These are phyloP conservation scores for Plasmodium malariae DNA, from an alignment of 169 alveolate genomes.

Conservation along the genomic window DNA sequence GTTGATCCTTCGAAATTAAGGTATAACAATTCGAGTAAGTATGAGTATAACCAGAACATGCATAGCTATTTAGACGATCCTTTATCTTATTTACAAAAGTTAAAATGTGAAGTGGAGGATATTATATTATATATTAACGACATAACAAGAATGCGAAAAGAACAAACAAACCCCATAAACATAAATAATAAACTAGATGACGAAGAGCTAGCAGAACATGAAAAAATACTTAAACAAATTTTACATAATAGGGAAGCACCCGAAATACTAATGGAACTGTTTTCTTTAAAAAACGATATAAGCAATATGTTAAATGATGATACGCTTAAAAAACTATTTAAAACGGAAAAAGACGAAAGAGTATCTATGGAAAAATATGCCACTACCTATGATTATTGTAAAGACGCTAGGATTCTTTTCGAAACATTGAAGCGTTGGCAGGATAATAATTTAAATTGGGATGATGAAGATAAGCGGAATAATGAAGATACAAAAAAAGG, in stretches of 20 bases:
- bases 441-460: not conserved
- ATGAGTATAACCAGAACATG: constrained; percentile 45
- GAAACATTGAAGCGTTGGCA: constrained; percentile 15
- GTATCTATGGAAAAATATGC: not conserved
- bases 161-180: not conserved
- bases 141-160: constrained; percentile 10
- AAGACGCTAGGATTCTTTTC: not conserved
- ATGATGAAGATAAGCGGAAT: constrained; percentile 8
- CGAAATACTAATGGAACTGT: constrained; percentile 56
- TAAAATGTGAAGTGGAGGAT: constrained; percentile 74
- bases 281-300: constrained; percentile 61
- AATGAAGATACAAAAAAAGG: not conserved
- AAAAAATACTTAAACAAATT: constrained; percentile 54
- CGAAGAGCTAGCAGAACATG: constrained; percentile 57
- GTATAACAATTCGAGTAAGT: constrained; percentile 44
- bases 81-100: constrained; percentile 54
- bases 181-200: constrained; percentile 20
- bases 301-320: constrained; percentile 64
- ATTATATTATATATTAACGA: constrained; percentile 40
- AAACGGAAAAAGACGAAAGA: constrained; percentile 22
- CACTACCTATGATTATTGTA: not conserved
- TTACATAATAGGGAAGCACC: constrained; percentile 68
- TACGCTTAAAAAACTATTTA: constrained; percentile 3
- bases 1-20: constrained; percentile 49
- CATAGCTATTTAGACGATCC: constrained; percentile 44